Conservation (phyloP, 2,329 filamentous ascomycete species). For the Claviceps pusilla region DNA sequence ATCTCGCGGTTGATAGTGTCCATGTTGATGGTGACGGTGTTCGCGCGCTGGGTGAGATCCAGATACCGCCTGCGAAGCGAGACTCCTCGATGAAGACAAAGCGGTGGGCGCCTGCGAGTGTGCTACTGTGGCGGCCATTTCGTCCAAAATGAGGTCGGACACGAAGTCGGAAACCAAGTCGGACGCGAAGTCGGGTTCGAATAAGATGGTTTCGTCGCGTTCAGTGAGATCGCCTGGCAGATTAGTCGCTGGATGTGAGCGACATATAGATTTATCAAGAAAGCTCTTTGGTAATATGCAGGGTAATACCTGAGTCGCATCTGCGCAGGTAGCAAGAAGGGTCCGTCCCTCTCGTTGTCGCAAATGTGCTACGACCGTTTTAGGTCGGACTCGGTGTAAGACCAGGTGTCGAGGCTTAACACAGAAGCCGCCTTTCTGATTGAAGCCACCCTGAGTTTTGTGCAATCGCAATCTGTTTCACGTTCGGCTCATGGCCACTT, state of each 20-base stretch:
- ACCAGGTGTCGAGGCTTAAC: too few relatives aligned
- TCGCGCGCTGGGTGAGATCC: conserved; percentile 3
- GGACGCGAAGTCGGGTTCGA: neutral
- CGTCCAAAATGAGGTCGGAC: neutral
- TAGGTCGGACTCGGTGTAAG: neutral
- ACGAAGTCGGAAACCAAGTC: neutral
- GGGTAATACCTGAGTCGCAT: neutral
- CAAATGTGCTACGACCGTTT: neutral
- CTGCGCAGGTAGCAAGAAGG: neutral
- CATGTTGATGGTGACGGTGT: neutral
- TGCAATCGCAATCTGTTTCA: conserved; percentile 4
- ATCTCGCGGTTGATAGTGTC: conserved; percentile 1
- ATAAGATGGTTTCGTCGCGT: neutral
- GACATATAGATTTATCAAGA: neutral
- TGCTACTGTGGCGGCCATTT: conserved; percentile 19
- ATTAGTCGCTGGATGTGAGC: neutral
- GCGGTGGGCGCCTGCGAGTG: conserved; percentile 14
- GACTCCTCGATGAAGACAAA: conserved; percentile 6
- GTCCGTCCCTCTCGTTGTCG: neutral
- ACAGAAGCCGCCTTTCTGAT: neutral
- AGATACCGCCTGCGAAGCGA: conserved; percentile 6
- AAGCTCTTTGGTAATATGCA: neutral
- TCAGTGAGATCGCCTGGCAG: neutral
- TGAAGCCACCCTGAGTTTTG: neutral
- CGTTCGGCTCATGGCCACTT: conserved; percentile 3